These are phyloP conservation scores for Stereum hirsutum DNA, from an alignment of 1,284 basidiomycete species.

Conservation along the genomic window DNA sequence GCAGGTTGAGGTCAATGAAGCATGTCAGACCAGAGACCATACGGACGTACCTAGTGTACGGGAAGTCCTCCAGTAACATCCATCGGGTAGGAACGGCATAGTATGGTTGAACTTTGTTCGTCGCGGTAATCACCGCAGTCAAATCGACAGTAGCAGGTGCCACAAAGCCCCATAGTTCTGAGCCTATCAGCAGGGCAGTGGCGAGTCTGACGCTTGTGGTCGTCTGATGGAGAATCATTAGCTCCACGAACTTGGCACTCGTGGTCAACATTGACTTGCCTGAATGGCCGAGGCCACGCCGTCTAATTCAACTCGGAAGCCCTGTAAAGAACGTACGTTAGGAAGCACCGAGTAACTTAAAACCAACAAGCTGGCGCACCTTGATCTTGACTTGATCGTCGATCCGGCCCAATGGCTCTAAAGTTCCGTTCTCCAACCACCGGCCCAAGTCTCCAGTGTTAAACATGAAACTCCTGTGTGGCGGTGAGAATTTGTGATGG, in stretches of 20 bases:
- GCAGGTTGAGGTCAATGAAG: background rate
- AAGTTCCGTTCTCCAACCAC: slow-evolving; percentile 40
- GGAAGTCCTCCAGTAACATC: slow-evolving; percentile 33
- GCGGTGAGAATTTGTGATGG: too few relatives aligned
- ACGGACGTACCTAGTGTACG: slow-evolving; percentile 33
- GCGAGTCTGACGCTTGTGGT: slow-evolving; percentile 43
- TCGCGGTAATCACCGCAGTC: slow-evolving; percentile 31
- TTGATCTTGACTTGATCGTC: slow-evolving; percentile 51
- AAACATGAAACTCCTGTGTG: slow-evolving; percentile 41
- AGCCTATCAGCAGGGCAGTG: slow-evolving; percentile 39
- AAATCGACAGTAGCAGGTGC: slow-evolving; percentile 31
- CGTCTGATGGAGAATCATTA: too few relatives aligned
- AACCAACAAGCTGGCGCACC: slow-evolving; percentile 23
- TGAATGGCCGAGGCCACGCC: slow-evolving; percentile 51
- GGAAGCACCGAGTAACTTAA: slow-evolving; percentile 1
- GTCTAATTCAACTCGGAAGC: slow-evolving; percentile 53
- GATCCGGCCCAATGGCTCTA: slow-evolving; percentile 46
- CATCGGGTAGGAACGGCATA: slow-evolving; percentile 46
- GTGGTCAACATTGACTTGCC: slow-evolving; percentile 21
- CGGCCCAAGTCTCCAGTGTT: slow-evolving; percentile 51
- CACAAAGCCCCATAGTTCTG: slow-evolving; percentile 45
- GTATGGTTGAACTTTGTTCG: slow-evolving; percentile 44
- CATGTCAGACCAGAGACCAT: background rate
- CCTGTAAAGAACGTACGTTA: slow-evolving; percentile 22
- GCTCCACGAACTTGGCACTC: too few relatives aligned